A percentile compares a stretch with the other conserved stretches of the same genome.
These are phyloP conservation scores for Polygonum maritimum DNA, from an alignment of 148 eudicot species.

Conservation along the genomic window DNA sequence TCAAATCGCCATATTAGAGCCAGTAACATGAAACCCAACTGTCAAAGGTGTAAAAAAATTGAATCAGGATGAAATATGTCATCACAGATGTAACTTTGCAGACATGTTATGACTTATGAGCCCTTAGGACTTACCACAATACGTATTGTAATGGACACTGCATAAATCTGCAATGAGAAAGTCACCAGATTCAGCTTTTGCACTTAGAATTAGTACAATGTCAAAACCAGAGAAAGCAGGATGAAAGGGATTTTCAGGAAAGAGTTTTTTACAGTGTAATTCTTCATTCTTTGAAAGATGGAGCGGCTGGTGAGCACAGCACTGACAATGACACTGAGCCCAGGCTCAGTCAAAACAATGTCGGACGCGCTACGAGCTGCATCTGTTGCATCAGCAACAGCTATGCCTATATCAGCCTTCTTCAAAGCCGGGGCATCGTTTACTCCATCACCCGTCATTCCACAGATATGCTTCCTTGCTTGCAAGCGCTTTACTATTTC, in stretches of 20 bases:
- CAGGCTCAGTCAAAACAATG: conserved; percentile 72
- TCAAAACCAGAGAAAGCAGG: not conserved
- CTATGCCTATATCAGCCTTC: conserved; percentile 77
- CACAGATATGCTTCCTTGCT: conserved; percentile 70
- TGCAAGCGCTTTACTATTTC: conserved; percentile 74
- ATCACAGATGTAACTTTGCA: not conserved
- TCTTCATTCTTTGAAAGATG: conserved; percentile 76
- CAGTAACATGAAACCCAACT: conserved; percentile 42
- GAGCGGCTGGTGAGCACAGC: conserved; percentile 75
- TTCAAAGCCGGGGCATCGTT: conserved; percentile 80
- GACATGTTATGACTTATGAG: too few relatives aligned
- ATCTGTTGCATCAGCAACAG: conserved; percentile 86
- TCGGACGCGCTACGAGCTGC: conserved; percentile 85
- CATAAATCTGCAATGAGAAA: conserved; percentile 40
- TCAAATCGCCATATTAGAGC: conserved; percentile 49
- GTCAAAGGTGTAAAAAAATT: not conserved
- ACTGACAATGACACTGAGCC: conserved; percentile 76
- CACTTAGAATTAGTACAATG: too few relatives aligned
- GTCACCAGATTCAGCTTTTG: not conserved
- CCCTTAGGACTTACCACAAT: conserved; percentile 33
- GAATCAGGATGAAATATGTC: not conserved
- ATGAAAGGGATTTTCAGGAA: not conserved
- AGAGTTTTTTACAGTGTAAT: conserved; percentile 45
- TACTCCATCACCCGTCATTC: conserved; percentile 91
- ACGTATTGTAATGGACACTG: conserved; percentile 49